These are phyloP conservation scores for Aspergillus ostianus DNA, from an alignment of 495 filamentous ascomycete genomes.

Conservation along the genomic window DNA sequence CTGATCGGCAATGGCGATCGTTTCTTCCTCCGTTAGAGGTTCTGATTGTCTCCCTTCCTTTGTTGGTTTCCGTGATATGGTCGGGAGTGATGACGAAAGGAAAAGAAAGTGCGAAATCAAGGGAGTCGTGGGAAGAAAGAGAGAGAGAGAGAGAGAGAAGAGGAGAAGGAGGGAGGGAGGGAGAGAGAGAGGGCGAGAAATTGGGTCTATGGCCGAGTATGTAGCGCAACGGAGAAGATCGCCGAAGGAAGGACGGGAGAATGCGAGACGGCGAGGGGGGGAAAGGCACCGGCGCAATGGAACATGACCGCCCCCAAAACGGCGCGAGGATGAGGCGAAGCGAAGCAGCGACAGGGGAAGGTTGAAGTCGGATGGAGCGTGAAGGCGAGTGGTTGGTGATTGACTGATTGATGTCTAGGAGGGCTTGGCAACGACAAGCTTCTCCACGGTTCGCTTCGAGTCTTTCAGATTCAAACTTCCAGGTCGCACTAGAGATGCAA, in stretches of 20 bases:
- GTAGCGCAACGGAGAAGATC: constrained; percentile 1
- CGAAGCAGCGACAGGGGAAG: neutral
- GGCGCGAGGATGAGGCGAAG: constrained; percentile 5
- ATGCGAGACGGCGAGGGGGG: constrained; percentile 8
- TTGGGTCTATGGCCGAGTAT: constrained; percentile 1
- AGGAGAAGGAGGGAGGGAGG: neutral
- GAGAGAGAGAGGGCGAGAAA: neutral
- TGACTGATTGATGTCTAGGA: neutral
- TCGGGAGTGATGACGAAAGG: neutral
- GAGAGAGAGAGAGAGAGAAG: neutral
- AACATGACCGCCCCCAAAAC: constrained; percentile 19
- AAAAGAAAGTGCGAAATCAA: neutral
- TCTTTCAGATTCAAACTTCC: no score
- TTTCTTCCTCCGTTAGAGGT: neutral
- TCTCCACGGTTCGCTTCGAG: neutral
- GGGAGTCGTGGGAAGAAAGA: neutral
- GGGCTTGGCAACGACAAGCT: neutral
- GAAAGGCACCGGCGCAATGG: constrained; percentile 16
- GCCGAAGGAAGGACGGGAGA: constrained; percentile 1
- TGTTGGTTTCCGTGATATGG: neutral
- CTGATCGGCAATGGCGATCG: neutral
- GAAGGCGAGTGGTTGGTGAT: neutral
- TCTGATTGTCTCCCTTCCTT: neutral
- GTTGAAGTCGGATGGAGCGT: neutral
- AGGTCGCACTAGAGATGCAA: no score